These are phyloP conservation scores for Mycena sp. DNA, from an alignment of 1,284 basidiomycete genomes.

Conservation along the genomic window DNA sequence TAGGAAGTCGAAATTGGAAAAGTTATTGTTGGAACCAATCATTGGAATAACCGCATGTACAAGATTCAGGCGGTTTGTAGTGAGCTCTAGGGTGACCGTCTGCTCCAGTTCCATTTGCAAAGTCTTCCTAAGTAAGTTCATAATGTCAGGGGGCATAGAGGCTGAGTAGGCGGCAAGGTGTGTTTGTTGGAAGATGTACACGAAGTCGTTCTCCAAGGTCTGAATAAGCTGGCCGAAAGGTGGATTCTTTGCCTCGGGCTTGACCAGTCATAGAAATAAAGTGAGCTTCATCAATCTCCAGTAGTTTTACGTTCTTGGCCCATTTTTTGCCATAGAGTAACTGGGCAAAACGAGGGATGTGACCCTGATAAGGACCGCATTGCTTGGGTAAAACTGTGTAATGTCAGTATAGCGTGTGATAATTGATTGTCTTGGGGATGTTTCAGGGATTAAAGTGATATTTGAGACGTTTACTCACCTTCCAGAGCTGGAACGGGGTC, in stretches of 20 bases:
- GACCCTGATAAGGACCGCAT: neutral
- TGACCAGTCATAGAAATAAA: neutral
- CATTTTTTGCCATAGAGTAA: neutral
- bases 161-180: conserved; percentile 6
- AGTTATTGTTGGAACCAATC: neutral
- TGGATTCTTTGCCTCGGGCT: neutral
- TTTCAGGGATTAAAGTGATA: too few species aligned
- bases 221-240: neutral
- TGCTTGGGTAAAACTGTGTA: neutral
- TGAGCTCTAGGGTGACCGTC: neutral
- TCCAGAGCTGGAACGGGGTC: too few species aligned
- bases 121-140: neutral
- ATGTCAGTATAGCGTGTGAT: neutral
- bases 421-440: too few species aligned
- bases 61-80: neutral
- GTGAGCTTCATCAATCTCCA: neutral
- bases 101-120: neutral
- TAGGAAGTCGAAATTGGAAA: neutral
- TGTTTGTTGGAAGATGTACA: neutral
- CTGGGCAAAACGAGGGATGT: neutral
- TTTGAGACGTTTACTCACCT: too few species aligned
- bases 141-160: neutral
- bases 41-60: neutral
- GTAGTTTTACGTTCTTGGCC: neutral
- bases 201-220: conserved; percentile 3